Percentiles rank a stretch among this genome's conserved stretches.
phyloP scores from a whole-genome alignment of 164 flowering plant species.

The Chimonanthus salicifolius region DNA sequence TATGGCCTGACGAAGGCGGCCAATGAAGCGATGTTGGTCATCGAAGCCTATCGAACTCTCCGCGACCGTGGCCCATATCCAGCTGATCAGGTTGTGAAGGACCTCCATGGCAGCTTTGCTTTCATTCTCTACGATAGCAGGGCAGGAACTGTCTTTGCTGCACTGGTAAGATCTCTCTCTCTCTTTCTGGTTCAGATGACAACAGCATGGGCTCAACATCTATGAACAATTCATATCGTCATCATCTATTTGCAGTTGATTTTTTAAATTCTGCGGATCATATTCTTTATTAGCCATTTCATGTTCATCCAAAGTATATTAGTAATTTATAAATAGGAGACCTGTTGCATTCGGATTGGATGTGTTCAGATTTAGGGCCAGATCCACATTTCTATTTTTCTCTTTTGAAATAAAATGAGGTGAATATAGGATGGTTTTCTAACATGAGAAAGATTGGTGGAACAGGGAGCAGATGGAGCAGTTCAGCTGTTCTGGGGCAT shows the following conservation, averaged over 20 bases:
- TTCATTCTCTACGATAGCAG: conserved; percentile 76
- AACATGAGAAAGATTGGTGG: neutral
- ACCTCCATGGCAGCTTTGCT: conserved; percentile 78
- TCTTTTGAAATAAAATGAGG: neutral
- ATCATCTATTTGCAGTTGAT: too few relatives aligned
- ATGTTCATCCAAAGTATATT: too few relatives aligned
- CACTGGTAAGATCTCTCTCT: conserved; percentile 41
- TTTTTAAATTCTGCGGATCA: too few relatives aligned
- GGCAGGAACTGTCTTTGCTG: conserved; percentile 59
- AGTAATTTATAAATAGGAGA: too few relatives aligned
- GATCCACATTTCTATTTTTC: too few relatives aligned
- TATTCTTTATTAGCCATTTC: too few relatives aligned
- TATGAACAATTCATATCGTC: too few relatives aligned
- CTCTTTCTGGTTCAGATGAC: neutral
- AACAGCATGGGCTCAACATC: neutral
- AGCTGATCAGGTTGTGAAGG: conserved; percentile 90
- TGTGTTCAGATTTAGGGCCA: too few relatives aligned
- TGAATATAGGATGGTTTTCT: neutral
- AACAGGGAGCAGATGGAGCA: conserved; percentile 8
- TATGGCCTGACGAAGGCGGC: conserved; percentile 67
- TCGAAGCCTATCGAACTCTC: conserved; percentile 80
- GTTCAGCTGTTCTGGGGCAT: conserved; percentile 65
- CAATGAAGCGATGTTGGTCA: conserved; percentile 74
- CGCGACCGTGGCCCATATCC: conserved; percentile 91
- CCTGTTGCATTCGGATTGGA: too few relatives aligned